Evolutionary conservation across 345 rosid genomes (phyloP), one percentile per base, ranked within the genome.

Genomic region (Aegle marmelos): DNA sequence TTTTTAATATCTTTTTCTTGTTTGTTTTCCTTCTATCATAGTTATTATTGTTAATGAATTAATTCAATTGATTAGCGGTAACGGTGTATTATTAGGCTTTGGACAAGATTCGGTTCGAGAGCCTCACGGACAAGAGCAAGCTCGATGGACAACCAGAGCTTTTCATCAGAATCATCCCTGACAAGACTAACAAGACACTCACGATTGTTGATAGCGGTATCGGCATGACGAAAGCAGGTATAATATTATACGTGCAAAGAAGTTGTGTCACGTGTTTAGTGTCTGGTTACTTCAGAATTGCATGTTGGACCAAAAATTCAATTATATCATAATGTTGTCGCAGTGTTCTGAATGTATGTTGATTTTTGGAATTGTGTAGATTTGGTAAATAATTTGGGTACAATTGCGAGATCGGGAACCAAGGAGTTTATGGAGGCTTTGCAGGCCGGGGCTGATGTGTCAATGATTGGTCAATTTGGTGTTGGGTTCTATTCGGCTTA

Each of bases 401-500:
- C 98, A 0, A 94, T 94, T 76, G 97, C 98, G 21, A 88, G 97
- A 79, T 94, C 98, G 24, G 98, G 98, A 21, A 94, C 98, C 54
- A 94, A 92, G 82, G 98, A 94, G 33, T 92, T 94, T 63, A 94
- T 94, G 98, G 97, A 94, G 75, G 98, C 98, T 8, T 73, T 94
- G 72, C 94, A 90, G 79, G 95, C 95, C 34, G 98, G 98, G 0
- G 98, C 97, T n/a, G 97, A 94, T 70, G 97, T 94, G 21, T 92
- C 97, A 76, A 94, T 94, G 98, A 94, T 94, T 25, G 97, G 98
- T 13, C 98, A 94, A 39, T 94, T 94, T 19, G 98, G 94, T 77
- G 98, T 94, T 7, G 97, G 98, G 68, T 94, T 94, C 86, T 94
- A 94, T 85, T 94, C 98, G 54, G 93, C 98, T n/a, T 94, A 94